Conservation (phyloP, 2,329 filamentous ascomycete species). For the Scedosporium boydii region DNA sequence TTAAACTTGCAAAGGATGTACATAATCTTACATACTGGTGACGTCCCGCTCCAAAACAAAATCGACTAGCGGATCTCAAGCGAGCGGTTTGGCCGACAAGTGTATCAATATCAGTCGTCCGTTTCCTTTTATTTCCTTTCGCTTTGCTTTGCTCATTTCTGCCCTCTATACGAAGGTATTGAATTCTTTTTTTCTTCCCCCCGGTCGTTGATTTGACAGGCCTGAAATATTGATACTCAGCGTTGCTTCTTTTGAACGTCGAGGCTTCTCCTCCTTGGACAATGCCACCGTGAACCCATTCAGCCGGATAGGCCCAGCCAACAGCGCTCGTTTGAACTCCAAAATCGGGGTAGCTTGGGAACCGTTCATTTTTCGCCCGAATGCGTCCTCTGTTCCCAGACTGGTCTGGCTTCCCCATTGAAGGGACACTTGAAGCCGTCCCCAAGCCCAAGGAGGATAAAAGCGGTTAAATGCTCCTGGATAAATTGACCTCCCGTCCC, state of each 20-base stretch:
- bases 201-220: too few species aligned
- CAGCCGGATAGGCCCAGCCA: neutral
- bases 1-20: too few species aligned
- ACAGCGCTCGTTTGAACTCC: neutral
- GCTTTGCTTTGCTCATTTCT: too few species aligned
- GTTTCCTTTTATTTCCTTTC: too few species aligned
- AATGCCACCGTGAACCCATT: neutral
- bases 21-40: too few species aligned
- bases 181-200: too few species aligned
- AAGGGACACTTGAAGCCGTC: neutral
- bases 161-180: too few species aligned
- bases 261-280: neutral
- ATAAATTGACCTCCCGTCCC: slow-evolving; percentile 2
- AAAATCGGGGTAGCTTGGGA: neutral
- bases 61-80: too few species aligned
- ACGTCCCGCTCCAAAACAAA: too few species aligned
- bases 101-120: too few species aligned
- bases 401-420: neutral
- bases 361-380: neutral
- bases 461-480: slow-evolving; percentile 6
- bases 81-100: too few species aligned
- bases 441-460: neutral
- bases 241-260: neutral
- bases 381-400: neutral
- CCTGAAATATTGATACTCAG: neutral